phyloP scores from a whole-genome alignment of 202 grass and related monocot genomes.

The Dendrocalamus latiflorus region DNA sequence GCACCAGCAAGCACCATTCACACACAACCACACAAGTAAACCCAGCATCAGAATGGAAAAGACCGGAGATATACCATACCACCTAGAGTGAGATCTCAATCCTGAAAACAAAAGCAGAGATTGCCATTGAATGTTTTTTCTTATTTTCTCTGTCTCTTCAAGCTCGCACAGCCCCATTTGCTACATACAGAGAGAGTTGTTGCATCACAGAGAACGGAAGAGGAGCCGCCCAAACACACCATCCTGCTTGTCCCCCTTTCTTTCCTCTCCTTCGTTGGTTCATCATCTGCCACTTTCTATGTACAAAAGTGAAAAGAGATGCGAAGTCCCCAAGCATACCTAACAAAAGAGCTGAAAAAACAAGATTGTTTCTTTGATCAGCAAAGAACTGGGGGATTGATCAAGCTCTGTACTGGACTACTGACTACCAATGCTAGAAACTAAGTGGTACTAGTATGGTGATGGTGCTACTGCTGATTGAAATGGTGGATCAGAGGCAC shows the following conservation, averaged over 20 bases:
- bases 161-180: slow-evolving; percentile 6
- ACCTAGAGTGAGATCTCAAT: not conserved
- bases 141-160: not conserved
- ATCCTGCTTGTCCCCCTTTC: not conserved
- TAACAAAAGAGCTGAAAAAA: slow-evolving; percentile 27
- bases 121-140: not conserved
- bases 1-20: slow-evolving; percentile 14
- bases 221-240: slow-evolving; percentile 20
- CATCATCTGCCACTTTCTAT: slow-evolving; percentile 44
- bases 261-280: slow-evolving; percentile 15
- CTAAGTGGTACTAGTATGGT: not conserved
- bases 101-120: slow-evolving; percentile 11
- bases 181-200: slow-evolving; percentile 30
- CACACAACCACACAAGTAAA: slow-evolving; percentile 32
- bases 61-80: not conserved
- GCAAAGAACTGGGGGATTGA: slow-evolving; percentile 9
- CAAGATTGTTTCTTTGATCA: not conserved
- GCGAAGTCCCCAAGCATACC: slow-evolving; percentile 13
- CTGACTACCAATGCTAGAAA: slow-evolving; percentile 26
- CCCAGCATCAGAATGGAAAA: not conserved
- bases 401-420: slow-evolving; percentile 31
- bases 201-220: slow-evolving; percentile 28
- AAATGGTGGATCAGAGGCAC: slow-evolving; percentile 35
- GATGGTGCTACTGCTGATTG: slow-evolving; percentile 2
- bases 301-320: slow-evolving; percentile 33